Conservation (phyloP, 257 asterid genomes). For the Cynanchum wilfordii region DNA sequence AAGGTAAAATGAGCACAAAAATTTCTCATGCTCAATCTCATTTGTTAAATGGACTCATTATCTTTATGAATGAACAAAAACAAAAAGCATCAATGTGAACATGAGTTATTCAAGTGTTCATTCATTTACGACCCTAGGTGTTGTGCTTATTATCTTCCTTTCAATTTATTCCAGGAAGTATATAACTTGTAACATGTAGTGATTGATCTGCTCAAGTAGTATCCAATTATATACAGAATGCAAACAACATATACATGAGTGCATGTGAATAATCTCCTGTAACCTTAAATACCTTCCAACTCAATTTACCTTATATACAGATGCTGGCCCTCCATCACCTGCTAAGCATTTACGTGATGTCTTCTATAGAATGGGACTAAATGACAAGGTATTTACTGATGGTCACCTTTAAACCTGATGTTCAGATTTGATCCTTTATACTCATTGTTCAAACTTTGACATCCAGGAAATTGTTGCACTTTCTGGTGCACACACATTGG, state of each 20-base stretch:
- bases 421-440: constrained; percentile 1
- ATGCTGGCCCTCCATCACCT: constrained; percentile 98
- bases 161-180: neutral
- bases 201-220: neutral
- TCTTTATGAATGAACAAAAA: neutral
- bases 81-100: neutral
- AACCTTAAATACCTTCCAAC: neutral
- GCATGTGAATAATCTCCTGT: neutral
- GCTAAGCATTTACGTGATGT: constrained; percentile 91
- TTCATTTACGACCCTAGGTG: neutral
- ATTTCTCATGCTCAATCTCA: neutral
- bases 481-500: constrained; percentile 97
- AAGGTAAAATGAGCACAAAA: too few relatives aligned
- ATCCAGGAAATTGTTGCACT: constrained; percentile 96
- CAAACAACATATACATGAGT: neutral
- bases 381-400: constrained; percentile 61
- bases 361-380: constrained; percentile 89
- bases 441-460: constrained; percentile 17
- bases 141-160: neutral
- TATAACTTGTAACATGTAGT: neutral
- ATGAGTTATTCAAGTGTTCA: neutral
- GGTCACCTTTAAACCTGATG: constrained; percentile 10
- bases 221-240: neutral
- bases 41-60: neutral
- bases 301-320: constrained; percentile 37